A percentile compares a stretch with the other conserved stretches of the same genome.
Conservation (phyloP, 805 yeast species). For the Candida endomychidarum region DNA sequence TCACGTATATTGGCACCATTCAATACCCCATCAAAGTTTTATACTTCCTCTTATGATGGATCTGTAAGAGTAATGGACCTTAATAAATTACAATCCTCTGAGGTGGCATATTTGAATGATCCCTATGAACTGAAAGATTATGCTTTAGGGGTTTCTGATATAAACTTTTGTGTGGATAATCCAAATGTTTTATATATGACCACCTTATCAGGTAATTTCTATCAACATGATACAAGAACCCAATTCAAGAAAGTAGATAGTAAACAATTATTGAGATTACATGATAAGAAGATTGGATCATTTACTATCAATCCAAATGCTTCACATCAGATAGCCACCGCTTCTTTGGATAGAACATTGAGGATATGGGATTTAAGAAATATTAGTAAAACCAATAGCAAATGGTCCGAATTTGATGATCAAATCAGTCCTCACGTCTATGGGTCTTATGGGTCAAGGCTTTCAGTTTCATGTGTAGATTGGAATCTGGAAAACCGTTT, state of each 20-base stretch:
- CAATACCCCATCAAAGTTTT: conserved; percentile 51
- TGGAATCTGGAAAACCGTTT: conserved; percentile 70
- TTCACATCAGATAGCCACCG: conserved; percentile 72
- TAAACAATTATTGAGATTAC: conserved; percentile 53
- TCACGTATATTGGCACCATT: conserved; percentile 59
- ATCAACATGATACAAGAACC: conserved; percentile 66
- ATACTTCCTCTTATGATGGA: conserved; percentile 85
- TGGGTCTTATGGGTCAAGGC: conserved; percentile 68
- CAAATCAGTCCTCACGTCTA: conserved; percentile 47
- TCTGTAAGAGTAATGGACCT: conserved; percentile 74
- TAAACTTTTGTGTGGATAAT: conserved; percentile 49
- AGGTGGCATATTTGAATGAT: conserved; percentile 44
- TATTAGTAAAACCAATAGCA: conserved; percentile 34
- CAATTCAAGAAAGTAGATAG: conserved; percentile 26
- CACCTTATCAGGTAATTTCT: conserved; percentile 78
- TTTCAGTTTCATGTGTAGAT: conserved; percentile 82
- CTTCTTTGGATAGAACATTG: conserved; percentile 82
- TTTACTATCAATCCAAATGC: conserved; percentile 74
- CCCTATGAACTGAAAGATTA: conserved; percentile 47
- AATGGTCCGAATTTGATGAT: conserved; percentile 59
- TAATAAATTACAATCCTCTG: conserved; percentile 55
- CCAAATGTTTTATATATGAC: conserved; percentile 65
- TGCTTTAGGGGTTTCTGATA: conserved; percentile 69
- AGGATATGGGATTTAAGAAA: conserved; percentile 85
- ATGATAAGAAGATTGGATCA: conserved; percentile 92